phyloP scores from a whole-genome alignment of 257 asterid genomes.

The Capsicum pubescens region DNA sequence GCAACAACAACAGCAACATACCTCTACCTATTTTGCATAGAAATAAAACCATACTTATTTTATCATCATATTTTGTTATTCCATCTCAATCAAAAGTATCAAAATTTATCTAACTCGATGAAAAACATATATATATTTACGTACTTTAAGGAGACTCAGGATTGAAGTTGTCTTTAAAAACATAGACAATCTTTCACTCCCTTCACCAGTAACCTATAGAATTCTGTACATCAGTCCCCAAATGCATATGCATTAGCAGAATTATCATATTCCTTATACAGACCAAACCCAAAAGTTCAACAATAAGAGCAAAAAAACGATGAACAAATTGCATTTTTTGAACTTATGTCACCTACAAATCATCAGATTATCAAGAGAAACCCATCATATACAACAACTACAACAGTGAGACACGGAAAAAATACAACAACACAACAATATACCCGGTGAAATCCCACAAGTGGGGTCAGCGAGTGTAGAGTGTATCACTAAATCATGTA shows the following conservation, averaged over 20 bases:
- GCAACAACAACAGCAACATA: no score
- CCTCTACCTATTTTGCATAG: neutral
- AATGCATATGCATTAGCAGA: slow-evolving; percentile 1
- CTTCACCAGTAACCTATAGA: neutral
- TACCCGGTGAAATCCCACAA: no score
- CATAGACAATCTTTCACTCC: neutral
- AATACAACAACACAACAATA: neutral
- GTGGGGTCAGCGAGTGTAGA: no score
- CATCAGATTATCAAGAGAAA: neutral
- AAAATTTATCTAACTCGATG: neutral
- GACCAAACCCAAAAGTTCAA: neutral
- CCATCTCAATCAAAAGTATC: neutral
- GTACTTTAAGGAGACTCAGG: neutral
- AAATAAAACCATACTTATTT: neutral
- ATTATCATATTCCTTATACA: neutral
- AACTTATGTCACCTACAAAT: neutral
- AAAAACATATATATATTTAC: neutral
- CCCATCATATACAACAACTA: neutral
- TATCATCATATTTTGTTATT: neutral
- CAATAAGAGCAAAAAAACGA: neutral
- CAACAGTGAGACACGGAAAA: neutral
- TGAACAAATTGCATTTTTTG: neutral
- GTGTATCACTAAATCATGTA: no score
- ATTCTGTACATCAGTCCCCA: neutral
- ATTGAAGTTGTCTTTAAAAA: neutral